phyloP scores from a whole-genome alignment of 2,329 filamentous ascomycete species.

The Colletotrichum australisinense region DNA sequence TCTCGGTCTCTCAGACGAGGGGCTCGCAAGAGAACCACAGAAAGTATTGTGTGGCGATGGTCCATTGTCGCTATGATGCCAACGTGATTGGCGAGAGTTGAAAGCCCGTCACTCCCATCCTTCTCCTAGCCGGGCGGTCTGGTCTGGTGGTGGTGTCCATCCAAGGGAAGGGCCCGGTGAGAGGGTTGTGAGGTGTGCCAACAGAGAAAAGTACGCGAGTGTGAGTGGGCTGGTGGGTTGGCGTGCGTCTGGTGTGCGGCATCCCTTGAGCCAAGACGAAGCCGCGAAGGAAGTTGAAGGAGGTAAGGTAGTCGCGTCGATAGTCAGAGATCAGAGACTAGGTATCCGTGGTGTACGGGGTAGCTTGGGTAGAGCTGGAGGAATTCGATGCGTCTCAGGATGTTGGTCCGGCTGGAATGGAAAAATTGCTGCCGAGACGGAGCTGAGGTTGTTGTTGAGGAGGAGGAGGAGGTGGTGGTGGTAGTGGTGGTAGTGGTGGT shows the following conservation, averaged over 20 bases:
- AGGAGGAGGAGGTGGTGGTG: too few species aligned
- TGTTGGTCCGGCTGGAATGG: neutral
- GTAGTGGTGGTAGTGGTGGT: neutral
- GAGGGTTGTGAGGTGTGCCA: neutral
- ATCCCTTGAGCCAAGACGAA: neutral
- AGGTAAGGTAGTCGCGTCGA: neutral
- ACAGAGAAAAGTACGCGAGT: neutral
- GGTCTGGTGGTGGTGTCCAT: neutral
- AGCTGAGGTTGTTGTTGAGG: neutral
- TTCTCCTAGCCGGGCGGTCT: neutral
- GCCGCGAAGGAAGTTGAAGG: neutral
- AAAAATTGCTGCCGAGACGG: neutral
- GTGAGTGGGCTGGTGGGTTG: slow-evolving; percentile 12
- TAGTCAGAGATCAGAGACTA: neutral
- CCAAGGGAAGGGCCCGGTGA: neutral
- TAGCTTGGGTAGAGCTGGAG: neutral
- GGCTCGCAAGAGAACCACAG: neutral
- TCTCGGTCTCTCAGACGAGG: neutral
- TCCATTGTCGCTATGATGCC: neutral
- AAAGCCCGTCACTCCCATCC: neutral
- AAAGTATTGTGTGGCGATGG: neutral
- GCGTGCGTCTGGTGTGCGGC: neutral
- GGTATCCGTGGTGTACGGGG: neutral
- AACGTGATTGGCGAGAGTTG: slow-evolving; percentile 8
- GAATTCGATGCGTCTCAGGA: neutral